These are phyloP conservation scores for Chlamydomonas schloesseri DNA, from an alignment of 139 green algal species.

Conservation along the genomic window DNA sequence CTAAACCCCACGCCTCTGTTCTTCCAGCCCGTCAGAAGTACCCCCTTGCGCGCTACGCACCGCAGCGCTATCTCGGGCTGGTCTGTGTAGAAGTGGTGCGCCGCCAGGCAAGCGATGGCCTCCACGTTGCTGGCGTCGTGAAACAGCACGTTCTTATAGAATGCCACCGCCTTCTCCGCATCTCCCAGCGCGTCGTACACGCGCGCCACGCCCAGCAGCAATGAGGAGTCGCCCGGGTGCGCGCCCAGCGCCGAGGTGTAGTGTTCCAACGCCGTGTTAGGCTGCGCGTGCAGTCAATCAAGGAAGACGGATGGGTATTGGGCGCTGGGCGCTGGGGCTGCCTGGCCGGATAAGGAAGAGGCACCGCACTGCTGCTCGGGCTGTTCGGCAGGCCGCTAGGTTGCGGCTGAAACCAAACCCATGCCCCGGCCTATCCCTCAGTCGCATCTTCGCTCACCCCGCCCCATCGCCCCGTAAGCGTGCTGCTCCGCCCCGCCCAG, in stretches of 20 bases:
- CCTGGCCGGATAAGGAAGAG: no score
- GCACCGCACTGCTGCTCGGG: no score
- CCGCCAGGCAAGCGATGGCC: slow-evolving; percentile 82
- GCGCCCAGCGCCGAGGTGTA: slow-evolving; percentile 65
- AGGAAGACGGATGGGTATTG: not conserved
- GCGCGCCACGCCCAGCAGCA: slow-evolving; percentile 78
- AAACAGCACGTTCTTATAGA: slow-evolving; percentile 67
- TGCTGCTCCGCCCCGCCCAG: no score
- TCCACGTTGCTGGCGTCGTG: slow-evolving; percentile 81
- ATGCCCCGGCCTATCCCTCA: no score
- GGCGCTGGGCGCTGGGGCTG: no score
- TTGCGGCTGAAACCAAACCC: no score
- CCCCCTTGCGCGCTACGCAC: slow-evolving; percentile 6
- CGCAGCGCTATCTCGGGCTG: slow-evolving; percentile 87
- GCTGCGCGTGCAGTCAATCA: slow-evolving; percentile 40
- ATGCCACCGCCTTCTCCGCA: slow-evolving; percentile 58
- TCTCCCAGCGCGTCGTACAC: slow-evolving; percentile 83
- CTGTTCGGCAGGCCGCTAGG: no score
- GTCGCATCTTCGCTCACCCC: no score
- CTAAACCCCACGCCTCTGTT: no score
- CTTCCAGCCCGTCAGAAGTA: no score
- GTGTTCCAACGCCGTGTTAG: slow-evolving; percentile 69
- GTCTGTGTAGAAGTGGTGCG: slow-evolving; percentile 88
- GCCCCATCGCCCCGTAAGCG: no score
- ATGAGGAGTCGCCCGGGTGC: slow-evolving; percentile 63